A percentile compares a stretch with the other conserved stretches of the same genome.
phyloP scores from a whole-genome alignment of 1,139 yeast genomes.

The Geotrichum macrosporum region DNA sequence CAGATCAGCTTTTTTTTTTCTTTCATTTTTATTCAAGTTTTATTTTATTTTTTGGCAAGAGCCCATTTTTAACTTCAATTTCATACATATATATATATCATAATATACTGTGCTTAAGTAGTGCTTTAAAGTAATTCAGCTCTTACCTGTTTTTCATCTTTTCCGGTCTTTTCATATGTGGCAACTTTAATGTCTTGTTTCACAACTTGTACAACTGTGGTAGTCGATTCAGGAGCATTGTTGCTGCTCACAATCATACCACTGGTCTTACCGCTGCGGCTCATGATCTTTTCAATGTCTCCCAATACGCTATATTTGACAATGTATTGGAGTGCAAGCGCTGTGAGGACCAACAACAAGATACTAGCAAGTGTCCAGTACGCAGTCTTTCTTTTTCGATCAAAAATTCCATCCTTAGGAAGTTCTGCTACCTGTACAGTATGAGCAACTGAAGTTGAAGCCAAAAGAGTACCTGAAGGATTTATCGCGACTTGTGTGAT shows the following conservation, averaged over 20 bases:
- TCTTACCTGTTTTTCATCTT: background rate
- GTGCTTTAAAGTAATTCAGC: background rate
- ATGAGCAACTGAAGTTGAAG: conserved; percentile 78
- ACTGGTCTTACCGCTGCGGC: background rate
- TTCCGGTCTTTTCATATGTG: background rate
- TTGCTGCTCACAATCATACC: background rate
- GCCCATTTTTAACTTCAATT: too few species aligned
- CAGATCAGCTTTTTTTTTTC: too few species aligned
- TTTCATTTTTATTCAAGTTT: too few species aligned
- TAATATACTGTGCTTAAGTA: too few species aligned
- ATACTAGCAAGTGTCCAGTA: conserved; percentile 48
- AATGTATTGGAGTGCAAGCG: conserved; percentile 40
- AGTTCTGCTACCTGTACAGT: conserved; percentile 60
- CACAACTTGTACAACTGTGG: conserved; percentile 5
- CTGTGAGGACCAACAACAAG: conserved; percentile 43
- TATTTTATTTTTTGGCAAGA: too few species aligned
- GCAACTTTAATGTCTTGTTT: conserved; percentile 2
- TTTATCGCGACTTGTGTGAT: conserved; percentile 71
- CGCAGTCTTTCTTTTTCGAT: conserved; percentile 44
- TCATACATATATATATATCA: too few species aligned
- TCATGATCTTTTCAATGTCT: conserved; percentile 8
- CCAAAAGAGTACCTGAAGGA: conserved; percentile 63
- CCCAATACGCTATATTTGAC: conserved; percentile 34
- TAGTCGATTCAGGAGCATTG: background rate
- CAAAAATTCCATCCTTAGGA: conserved; percentile 47